A percentile compares a stretch with the other conserved stretches of the same genome.
Conservation (phyloP, 2,329 filamentous ascomycete genomes). For the Colletotrichum lini region DNA sequence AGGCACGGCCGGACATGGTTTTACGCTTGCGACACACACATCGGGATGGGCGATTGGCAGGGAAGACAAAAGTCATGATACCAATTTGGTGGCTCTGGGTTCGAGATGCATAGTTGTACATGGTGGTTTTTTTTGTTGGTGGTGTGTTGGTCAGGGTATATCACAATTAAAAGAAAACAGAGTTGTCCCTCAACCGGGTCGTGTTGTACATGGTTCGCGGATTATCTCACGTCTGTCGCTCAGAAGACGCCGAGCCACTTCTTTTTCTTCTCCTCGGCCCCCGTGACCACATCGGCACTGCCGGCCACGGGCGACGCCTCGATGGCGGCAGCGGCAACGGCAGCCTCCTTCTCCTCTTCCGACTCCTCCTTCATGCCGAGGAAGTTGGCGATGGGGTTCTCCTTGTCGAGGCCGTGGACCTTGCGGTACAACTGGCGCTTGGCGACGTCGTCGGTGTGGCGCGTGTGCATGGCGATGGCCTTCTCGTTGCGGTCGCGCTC, state of each 20-base stretch:
- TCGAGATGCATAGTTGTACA: constrained; percentile 37
- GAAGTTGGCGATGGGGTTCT: constrained; percentile 67
- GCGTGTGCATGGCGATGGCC: constrained; percentile 79
- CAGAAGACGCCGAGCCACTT: constrained; percentile 90
- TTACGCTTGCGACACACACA: constrained; percentile 24
- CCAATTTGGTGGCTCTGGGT: constrained; percentile 30
- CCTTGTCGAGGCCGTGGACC: constrained; percentile 83
- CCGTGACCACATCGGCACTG: constrained; percentile 27
- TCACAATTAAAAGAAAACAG: constrained; percentile 22
- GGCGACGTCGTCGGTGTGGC: constrained; percentile 85
- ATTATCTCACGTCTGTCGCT: constrained; percentile 40
- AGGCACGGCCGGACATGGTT: constrained; percentile 42
- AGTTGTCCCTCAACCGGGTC: neutral
- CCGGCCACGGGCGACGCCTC: constrained; percentile 36
- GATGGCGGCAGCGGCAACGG: constrained; percentile 51
- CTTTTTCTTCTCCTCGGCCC: constrained; percentile 63
- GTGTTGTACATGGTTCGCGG: neutral
- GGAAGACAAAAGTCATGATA: constrained; percentile 36
- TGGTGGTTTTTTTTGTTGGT: neutral
- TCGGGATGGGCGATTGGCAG: constrained; percentile 8
- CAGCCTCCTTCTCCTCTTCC: constrained; percentile 50
- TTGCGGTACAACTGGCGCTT: constrained; percentile 90
- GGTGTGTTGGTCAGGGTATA: constrained; percentile 28
- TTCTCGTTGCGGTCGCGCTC: constrained; percentile 78
- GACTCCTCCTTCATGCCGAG: constrained; percentile 54